Percentiles rank a stretch among this genome's conserved stretches.
phyloP scores from a whole-genome alignment of 1,139 yeast genomes.

The Spencermartinsiella ligniputridi region DNA sequence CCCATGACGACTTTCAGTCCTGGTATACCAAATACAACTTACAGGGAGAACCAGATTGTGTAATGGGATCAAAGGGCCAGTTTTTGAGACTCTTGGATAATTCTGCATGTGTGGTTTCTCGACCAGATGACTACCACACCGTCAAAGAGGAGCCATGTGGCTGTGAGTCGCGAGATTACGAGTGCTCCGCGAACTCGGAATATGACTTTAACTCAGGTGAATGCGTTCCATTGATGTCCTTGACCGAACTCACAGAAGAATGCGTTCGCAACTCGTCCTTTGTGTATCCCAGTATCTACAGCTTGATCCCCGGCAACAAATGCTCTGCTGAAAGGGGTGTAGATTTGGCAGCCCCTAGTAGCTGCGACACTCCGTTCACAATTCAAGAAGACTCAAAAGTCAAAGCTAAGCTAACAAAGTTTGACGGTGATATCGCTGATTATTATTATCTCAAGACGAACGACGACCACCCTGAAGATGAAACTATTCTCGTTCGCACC shows the following conservation, averaged over 20 bases:
- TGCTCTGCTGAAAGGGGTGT: constrained; percentile 34
- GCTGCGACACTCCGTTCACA: constrained; percentile 1
- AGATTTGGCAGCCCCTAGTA: constrained; percentile 20
- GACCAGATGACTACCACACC: constrained; percentile 54
- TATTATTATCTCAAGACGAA: constrained; percentile 52
- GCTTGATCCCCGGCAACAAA: constrained; percentile 47
- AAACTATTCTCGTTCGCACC: constrained; percentile 68
- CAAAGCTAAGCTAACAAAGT: constrained; percentile 31
- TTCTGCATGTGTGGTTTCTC: constrained; percentile 65
- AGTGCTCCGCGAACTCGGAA: constrained; percentile 61
- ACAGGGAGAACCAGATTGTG: constrained; percentile 55
- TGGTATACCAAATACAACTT: constrained; percentile 54
- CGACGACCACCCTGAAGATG: constrained; percentile 39
- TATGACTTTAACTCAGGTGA: constrained; percentile 33
- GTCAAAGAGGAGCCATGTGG: constrained; percentile 56
- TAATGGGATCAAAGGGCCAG: constrained; percentile 68
- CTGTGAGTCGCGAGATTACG: constrained; percentile 65
- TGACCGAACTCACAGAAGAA: constrained; percentile 13
- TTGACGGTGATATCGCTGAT: constrained; percentile 44
- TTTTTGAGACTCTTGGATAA: constrained; percentile 64
- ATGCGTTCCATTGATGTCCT: constrained; percentile 51
- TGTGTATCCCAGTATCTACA: constrained; percentile 30
- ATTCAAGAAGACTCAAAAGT: constrained; percentile 20
- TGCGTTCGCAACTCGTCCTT: constrained; percentile 16
- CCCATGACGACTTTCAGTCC: constrained; percentile 55